Base-by-base conservation (phyloP, 257 asterid genomes). In the Paulownia fortunei region DNA sequence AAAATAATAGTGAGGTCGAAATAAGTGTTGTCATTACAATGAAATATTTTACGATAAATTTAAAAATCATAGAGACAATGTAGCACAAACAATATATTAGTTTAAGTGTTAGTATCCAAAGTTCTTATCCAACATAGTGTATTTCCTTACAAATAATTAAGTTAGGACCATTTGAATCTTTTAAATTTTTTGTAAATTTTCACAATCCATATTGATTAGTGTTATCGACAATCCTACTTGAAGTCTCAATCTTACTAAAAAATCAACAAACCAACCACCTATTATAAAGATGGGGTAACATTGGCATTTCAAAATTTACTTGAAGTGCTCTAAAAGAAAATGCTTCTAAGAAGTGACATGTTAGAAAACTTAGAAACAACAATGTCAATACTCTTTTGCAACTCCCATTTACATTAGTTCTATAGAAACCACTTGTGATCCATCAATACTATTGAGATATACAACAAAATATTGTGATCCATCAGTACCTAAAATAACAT, bases 401-500 rank as follows among this genome's bases (percentile, higher is more conserved):
- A 30, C 36, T 30, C 36, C n/a, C n/a, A n/a, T n/a, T n/a, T n/a
- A n/a, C n/a, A n/a, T n/a, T n/a, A 30, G n/a, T n/a, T n/a, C n/a
- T n/a, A n/a, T n/a, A n/a, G n/a, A n/a, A n/a, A n/a, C n/a, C n/a
- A n/a, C n/a, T n/a, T n/a, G n/a, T n/a, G n/a, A n/a, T n/a, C n/a
- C n/a, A n/a, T n/a, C n/a, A n/a, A n/a, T n/a, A n/a, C n/a, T n/a
- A n/a, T 73, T 69, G 46, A 19, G 44, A 36, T 52, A 58, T 13
- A 34, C 39, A 58, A 41, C 81, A 79, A 66, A 64, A 56, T 44
- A 51, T 79, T 71, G 47, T 46, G 79, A 59, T 69, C 55, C 59
- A 65, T 26, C 34, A 64, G 16, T 64, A 26, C 80, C 44, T 47
- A 37, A 49, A 81, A 83, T 79, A 51, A 21, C 74, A 84, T 74